phyloP scores from a whole-genome alignment of 2,329 filamentous ascomycete genomes.

The Monosporascus sp. region DNA sequence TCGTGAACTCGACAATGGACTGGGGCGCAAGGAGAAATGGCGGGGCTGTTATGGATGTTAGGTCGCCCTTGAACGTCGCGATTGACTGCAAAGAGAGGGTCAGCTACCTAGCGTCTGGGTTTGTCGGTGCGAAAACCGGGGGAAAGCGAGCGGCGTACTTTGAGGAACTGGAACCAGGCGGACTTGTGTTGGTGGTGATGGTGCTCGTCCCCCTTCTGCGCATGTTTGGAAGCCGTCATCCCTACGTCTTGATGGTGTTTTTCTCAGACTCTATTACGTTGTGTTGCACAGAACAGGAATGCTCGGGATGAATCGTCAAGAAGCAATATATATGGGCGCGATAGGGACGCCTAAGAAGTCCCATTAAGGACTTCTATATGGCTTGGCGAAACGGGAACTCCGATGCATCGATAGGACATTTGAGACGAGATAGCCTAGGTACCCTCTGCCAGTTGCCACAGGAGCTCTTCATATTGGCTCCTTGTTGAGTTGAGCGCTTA shows the following conservation, averaged over 20 bases:
- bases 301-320: no score
- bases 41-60: slow-evolving; percentile 74
- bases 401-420: no score
- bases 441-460: no score
- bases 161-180: slow-evolving; percentile 25
- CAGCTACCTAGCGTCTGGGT: slow-evolving; percentile 1
- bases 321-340: no score
- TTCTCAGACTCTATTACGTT: neutral
- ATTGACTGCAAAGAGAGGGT: slow-evolving; percentile 50
- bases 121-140: neutral
- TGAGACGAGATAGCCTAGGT: no score
- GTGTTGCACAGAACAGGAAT: no score
- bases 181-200: slow-evolving; percentile 19
- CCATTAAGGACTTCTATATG: no score
- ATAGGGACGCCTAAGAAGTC: no score
- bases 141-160: slow-evolving; percentile 10
- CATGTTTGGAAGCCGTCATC: slow-evolving; percentile 3
- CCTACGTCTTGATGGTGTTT: no score
- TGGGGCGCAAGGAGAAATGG: slow-evolving; percentile 78
- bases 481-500: no score
- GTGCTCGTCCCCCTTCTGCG: slow-evolving; percentile 18
- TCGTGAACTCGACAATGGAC: slow-evolving; percentile 74
- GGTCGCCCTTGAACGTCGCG: slow-evolving; percentile 75
- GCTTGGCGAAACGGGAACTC: no score
- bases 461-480: no score